phyloP scores from a whole-genome alignment of 108 stramenopile genomes.

The Discostella pseudostelligera region DNA sequence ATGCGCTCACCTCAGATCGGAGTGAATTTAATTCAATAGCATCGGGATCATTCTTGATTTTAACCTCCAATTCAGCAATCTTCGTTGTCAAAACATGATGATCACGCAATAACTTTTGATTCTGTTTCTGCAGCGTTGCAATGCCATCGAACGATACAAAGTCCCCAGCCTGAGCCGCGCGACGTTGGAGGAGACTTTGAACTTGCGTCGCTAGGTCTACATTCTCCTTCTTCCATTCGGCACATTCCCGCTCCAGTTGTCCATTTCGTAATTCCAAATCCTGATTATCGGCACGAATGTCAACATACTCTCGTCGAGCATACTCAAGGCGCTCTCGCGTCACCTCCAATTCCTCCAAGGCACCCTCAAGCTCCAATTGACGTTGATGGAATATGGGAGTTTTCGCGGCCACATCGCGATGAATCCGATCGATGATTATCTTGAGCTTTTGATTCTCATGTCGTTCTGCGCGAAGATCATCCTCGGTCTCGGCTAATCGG shows the following conservation, averaged over 20 bases:
- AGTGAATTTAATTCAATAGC: conserved; percentile 51
- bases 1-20: conserved; percentile 50
- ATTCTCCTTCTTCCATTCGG: conserved; percentile 58
- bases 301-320: conserved; percentile 63
- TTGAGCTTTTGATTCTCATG: conserved; percentile 59
- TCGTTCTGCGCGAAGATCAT: conserved; percentile 58
- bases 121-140: conserved; percentile 67
- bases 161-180: conserved; percentile 27
- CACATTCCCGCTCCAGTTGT: conserved; percentile 43
- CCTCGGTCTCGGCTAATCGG: conserved; percentile 67
- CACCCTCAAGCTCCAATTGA: conserved; percentile 70
- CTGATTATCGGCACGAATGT: conserved; percentile 51
- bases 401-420: conserved; percentile 67
- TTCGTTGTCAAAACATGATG: conserved; percentile 53
- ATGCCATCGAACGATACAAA: conserved; percentile 44
- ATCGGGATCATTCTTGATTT: conserved; percentile 51
- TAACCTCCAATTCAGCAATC: conserved; percentile 60
- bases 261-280: conserved; percentile 56
- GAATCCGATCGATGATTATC: conserved; percentile 61
- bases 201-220: conserved; percentile 83
- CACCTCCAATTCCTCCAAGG: conserved; percentile 67
- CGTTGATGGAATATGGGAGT: conserved; percentile 79
- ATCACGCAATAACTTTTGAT: conserved; percentile 71
- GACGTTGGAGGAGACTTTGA: conserved; percentile 66
- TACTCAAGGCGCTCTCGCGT: conserved; percentile 56